Percentiles rank a stretch among this genome's conserved stretches.
Evolutionary conservation across 2,329 filamentous ascomycete genomes (phyloP).

Genomic region (Colletotrichum salicis): DNA sequence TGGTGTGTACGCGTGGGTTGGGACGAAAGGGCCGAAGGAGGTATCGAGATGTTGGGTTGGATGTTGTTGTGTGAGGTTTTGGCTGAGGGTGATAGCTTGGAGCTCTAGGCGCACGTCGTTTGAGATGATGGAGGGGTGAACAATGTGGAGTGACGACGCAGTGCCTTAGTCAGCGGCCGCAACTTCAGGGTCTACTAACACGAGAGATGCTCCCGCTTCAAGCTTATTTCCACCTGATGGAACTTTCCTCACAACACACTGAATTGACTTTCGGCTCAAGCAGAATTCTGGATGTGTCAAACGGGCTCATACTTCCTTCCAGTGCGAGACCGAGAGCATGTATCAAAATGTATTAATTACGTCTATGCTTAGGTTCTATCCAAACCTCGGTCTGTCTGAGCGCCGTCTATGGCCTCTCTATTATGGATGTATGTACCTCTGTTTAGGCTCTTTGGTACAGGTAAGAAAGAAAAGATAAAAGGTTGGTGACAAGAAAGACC

Average conservation of each 20-base stretch:
- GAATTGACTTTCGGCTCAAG: neutral
- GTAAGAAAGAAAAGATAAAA: neutral
- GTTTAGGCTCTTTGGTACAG: neutral
- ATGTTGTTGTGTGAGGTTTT: neutral
- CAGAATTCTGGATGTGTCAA: neutral
- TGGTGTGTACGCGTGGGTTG: neutral
- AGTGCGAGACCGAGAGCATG: neutral
- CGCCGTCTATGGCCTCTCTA: neutral
- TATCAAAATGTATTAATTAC: conserved; percentile 4
- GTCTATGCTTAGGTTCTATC: conserved; percentile 14
- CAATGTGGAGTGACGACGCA: neutral
- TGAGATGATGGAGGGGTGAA: neutral
- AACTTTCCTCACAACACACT: neutral
- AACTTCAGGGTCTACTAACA: neutral
- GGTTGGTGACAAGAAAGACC: neutral
- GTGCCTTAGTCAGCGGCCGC: conserved; percentile 4
- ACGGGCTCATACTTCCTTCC: no score
- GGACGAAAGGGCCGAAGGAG: neutral
- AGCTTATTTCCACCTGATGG: neutral
- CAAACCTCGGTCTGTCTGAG: conserved; percentile 11
- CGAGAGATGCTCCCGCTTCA: neutral
- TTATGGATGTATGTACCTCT: neutral
- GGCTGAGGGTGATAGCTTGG: conserved; percentile 5
- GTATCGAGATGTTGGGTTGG: neutral
- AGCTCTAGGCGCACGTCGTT: neutral